A percentile compares a stretch with the other conserved stretches of the same genome.
Conservation (phyloP, 176 grass and related monocot species). For the Triticum turgidum region DNA sequence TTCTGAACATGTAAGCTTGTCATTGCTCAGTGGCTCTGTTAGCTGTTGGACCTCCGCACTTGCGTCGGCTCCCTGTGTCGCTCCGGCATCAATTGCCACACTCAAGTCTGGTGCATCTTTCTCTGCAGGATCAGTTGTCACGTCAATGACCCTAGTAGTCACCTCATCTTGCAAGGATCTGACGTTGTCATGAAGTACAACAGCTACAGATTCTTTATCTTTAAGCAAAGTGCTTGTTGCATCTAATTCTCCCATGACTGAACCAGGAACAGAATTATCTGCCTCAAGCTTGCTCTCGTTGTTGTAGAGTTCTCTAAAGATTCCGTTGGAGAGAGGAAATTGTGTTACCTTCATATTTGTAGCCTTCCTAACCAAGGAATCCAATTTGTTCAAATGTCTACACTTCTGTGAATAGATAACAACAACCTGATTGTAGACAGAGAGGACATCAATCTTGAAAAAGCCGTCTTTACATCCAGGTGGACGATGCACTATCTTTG, state of each 20-base stretch:
- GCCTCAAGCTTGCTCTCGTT: neutral
- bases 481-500: neutral
- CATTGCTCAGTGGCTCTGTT: too few relatives aligned
- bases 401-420: neutral
- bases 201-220: constrained; percentile 53
- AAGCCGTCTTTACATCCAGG: neutral
- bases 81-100: too few relatives aligned
- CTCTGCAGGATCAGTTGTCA: neutral
- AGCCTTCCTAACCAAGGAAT: neutral
- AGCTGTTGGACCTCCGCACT: too few relatives aligned
- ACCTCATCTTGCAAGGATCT: constrained; percentile 60
- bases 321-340: neutral
- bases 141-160: constrained; percentile 36
- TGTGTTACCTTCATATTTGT: too few relatives aligned
- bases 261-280: constrained; percentile 15
- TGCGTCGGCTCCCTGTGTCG: too few relatives aligned
- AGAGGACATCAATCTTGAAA: neutral
- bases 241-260: constrained; percentile 59
- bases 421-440: neutral
- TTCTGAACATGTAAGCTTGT: too few relatives aligned
- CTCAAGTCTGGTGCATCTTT: too few relatives aligned
- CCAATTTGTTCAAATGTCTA: neutral
- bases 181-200: constrained; percentile 51
- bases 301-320: neutral
- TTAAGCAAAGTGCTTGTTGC: constrained; percentile 47